Evolutionary conservation across 2,329 filamentous ascomycete genomes (phyloP), one percentile per base, ranked within the genome.

Genomic region (Capronia coronata): DNA sequence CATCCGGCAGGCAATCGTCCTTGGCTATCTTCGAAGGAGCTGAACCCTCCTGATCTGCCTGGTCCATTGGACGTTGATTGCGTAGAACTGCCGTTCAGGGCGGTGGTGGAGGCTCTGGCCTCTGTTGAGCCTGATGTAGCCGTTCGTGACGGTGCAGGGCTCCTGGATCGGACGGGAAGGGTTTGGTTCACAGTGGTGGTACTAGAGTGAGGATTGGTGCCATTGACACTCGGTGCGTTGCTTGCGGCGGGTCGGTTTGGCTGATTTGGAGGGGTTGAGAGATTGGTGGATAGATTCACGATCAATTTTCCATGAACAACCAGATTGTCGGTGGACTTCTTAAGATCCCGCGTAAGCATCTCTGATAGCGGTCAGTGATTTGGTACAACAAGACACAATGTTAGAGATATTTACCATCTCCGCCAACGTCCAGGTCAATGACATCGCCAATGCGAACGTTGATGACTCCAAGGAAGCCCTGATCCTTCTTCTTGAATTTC

Each of bases 401-500:
- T 9, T 6, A 19, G 3, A 19, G 34, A 13, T 7, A 34, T 18
- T 19, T 77, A 97, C 93, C 91, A 73, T 97, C 93, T 57, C 88
- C 86, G 50, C 90, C 89, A 51, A 87, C 81, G 56, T 87, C 84
- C 58, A 98, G 75, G 66, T 96, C 91, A 61, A 98, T 88, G 32
- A 93, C 86, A 75, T 94, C 90, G 62, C 93, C 93, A 60, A 98
- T 85, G 51, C 90, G 84, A 62, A 98, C 86, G 67, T 98, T 98
- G 65, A 98, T 96, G 47, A 98, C 93, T 50, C 93, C 93, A 5
- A 98, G 77, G 66, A 98, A 98, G 7, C 93, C 93, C 68, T 98
- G 93, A 62, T 98, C 93, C 88, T 97, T 98, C 81, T 98, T 98
- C 78, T 98, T 98, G 75, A 98, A 98, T 74, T 98, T 98, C 76